Evolutionary conservation across 306 rosid genomes (phyloP).

Genomic region (Datisca glomerata): DNA sequence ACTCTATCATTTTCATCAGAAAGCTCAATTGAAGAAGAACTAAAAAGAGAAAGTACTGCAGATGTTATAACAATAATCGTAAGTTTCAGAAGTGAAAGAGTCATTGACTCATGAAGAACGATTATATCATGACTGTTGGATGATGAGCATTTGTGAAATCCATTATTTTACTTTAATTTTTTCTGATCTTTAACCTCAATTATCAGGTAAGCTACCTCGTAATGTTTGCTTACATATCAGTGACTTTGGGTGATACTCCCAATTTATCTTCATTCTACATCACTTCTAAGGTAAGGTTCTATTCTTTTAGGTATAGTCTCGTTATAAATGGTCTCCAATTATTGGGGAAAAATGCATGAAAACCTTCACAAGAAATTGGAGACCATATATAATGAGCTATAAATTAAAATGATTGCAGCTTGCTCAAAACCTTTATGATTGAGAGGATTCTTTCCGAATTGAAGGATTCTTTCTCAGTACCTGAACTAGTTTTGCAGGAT

Average conservation of each 20-base stretch:
- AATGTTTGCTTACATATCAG: slow-evolving; percentile 86
- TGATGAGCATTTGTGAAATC: not conserved
- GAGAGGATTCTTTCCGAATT: no score
- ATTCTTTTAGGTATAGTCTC: no score
- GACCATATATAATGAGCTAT: no score
- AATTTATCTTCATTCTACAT: slow-evolving; percentile 55
- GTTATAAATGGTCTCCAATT: no score
- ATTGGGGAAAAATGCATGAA: no score
- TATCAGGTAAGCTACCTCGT: slow-evolving; percentile 89
- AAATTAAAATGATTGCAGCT: no score
- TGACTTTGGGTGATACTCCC: slow-evolving; percentile 72
- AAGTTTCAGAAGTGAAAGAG: slow-evolving; percentile 22
- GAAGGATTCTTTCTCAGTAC: no score
- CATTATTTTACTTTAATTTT: not conserved
- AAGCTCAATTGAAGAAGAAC: slow-evolving; percentile 91
- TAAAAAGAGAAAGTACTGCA: slow-evolving; percentile 96
- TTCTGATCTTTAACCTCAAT: slow-evolving; percentile 9
- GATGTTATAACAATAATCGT: slow-evolving; percentile 82
- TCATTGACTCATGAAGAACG: no score
- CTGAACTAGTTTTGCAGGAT: no score
- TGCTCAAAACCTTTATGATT: no score
- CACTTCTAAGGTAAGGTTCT: slow-evolving; percentile 67
- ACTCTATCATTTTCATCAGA: slow-evolving; percentile 83
- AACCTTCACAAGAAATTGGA: no score
- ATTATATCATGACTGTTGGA: not conserved